phyloP scores from a whole-genome alignment of 257 asterid genomes.

The Verbascum thapsus region DNA sequence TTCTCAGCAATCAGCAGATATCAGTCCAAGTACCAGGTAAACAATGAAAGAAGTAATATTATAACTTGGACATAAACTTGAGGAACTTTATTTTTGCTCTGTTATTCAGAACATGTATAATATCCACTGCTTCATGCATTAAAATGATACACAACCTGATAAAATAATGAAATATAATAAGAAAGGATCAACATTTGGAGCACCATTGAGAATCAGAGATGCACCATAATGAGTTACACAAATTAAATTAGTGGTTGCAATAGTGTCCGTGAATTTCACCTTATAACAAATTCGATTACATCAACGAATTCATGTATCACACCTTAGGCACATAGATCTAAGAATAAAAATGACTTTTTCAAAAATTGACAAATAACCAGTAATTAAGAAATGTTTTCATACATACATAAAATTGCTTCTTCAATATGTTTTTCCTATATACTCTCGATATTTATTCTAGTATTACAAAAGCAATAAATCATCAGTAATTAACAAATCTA shows the following conservation, averaged over 20 bases:
- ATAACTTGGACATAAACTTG: neutral
- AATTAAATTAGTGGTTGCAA: neutral
- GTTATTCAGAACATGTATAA: neutral
- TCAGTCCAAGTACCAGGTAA: neutral
- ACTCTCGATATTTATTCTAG: neutral
- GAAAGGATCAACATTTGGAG: neutral
- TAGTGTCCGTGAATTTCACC: neutral
- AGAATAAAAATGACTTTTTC: neutral
- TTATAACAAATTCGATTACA: neutral
- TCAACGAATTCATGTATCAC: slow-evolving; percentile 4
- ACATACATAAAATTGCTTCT: no score
- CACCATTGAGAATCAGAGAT: neutral
- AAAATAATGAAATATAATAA: neutral
- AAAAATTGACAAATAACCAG: no score
- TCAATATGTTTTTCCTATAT: neutral
- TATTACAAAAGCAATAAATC: neutral
- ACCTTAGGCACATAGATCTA: neutral
- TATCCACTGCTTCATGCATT: neutral
- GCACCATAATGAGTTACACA: no score
- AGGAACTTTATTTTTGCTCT: neutral
- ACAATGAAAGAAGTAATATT: neutral
- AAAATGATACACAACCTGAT: neutral
- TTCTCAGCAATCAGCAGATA: neutral
- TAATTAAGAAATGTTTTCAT: no score
- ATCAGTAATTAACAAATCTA: neutral